Evolutionary conservation across 202 grass and related monocot genomes (phyloP), one percentile per base, ranked within the genome.

Genomic region (Hordeum pubiflorum): DNA sequence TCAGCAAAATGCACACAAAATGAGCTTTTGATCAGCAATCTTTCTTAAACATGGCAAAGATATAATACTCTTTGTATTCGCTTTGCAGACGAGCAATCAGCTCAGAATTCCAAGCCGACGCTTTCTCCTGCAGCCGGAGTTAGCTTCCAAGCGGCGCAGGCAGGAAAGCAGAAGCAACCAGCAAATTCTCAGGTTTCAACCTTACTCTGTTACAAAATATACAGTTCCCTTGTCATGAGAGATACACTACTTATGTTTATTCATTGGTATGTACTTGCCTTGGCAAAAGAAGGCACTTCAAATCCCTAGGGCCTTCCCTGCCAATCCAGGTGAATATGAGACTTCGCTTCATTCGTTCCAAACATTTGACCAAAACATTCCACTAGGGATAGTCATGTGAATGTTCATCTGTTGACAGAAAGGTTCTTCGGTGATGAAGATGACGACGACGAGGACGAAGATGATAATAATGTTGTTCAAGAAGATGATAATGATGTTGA

Each of bases 241-340:
- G 14, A 58, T 14, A 41, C 55, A 83, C 60, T 22, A 75, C 22
- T 55, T 73, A 3, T 21, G 1, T 78, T 61, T 58, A 58, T 38
- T 57, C 13, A 15, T 78, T 7, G 24, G 7, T 79, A 0, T 58
- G 4, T 75, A 81, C 52, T 59, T 86, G 6, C 68, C 33, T 12
- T 83, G 23, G 43, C 48, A 79, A 46, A 82, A 83, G 87, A 79
- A 24, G 59, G 18, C 78, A 68, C 46, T 61, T 43, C 73, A 86
- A 36, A 79, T 68, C 15, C 79, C 87, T n/a, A 75, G 21, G 41
- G 62, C 60, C 40, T 64, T 73, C 72, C 83, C 68, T 27, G 32
- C 63, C 63, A 63, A 63, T 57, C 63, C 68, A 83, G 83, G 79
- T 89, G 68, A 75, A 50, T 89, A 9, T 68, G 6, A 44, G 24